These are phyloP conservation scores for Carex myosuroides DNA, from an alignment of 176 grass and related monocot species.

Conservation along the genomic window DNA sequence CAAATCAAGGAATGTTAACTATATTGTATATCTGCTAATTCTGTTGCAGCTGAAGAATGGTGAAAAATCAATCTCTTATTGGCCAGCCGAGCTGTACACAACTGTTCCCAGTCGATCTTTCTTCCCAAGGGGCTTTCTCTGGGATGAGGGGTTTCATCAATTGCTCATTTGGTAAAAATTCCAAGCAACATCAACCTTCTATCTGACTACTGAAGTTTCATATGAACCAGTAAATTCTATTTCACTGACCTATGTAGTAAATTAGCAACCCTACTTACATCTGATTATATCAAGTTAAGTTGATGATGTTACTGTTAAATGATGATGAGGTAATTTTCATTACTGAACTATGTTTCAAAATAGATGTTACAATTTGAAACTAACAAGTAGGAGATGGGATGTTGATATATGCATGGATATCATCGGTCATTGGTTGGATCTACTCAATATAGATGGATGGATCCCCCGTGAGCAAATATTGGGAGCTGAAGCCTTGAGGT, in stretches of 20 bases:
- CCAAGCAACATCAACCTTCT: slow-evolving; percentile 7
- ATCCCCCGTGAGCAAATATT: slow-evolving; percentile 98
- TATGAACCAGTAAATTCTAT: neutral
- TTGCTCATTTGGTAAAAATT: slow-evolving; percentile 64
- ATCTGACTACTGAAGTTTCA: neutral
- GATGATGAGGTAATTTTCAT: neutral
- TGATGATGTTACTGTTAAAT: neutral
- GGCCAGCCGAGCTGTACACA: slow-evolving; percentile 80
- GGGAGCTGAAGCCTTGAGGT: slow-evolving; percentile 97
- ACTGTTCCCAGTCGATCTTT: slow-evolving; percentile 94
- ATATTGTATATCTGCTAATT: slow-evolving; percentile 10
- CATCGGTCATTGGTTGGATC: slow-evolving; percentile 94
- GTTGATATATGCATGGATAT: slow-evolving; percentile 93
- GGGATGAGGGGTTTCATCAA: slow-evolving; percentile 98
- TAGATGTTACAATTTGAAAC: neutral
- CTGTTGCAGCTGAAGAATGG: slow-evolving; percentile 78
- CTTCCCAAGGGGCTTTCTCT: slow-evolving; percentile 93
- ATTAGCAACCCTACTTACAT: neutral
- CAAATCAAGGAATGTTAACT: neutral
- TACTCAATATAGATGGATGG: slow-evolving; percentile 94
- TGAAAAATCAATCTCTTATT: slow-evolving; percentile 85
- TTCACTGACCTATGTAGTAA: neutral
- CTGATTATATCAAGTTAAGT: neutral
- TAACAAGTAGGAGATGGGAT: slow-evolving; percentile 74
- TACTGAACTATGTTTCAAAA: neutral